Percentiles rank a stretch among this genome's conserved stretches.
Conservation (phyloP, 202 grass and related monocot species). For the Elaeis oleifera region DNA sequence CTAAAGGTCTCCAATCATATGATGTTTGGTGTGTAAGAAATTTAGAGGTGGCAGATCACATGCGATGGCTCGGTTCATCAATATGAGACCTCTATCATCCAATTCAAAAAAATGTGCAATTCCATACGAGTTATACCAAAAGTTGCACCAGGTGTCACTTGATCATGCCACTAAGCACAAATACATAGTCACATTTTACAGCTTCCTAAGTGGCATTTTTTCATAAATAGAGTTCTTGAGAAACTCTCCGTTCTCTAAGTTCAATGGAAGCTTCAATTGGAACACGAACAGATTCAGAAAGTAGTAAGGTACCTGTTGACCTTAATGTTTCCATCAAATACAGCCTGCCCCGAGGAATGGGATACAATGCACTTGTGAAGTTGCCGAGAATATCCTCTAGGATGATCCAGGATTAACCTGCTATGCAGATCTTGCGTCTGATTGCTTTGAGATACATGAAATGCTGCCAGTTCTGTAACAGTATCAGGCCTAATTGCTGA, state of each 20-base stretch:
- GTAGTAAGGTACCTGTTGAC: slow-evolving; percentile 58
- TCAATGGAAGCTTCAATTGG: not conserved
- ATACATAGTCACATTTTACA: too few relatives aligned
- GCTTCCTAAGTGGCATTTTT: too few relatives aligned
- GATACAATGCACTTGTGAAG: slow-evolving; percentile 90
- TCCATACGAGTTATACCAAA: too few relatives aligned
- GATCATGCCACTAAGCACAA: too few relatives aligned
- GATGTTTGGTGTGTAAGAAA: too few relatives aligned
- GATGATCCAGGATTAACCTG: slow-evolving; percentile 79
- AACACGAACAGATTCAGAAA: not conserved
- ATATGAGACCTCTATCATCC: too few relatives aligned
- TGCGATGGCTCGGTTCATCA: too few relatives aligned
- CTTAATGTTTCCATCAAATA: slow-evolving; percentile 96
- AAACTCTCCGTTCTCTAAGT: not conserved
- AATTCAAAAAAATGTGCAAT: too few relatives aligned
- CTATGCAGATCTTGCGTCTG: slow-evolving; percentile 97
- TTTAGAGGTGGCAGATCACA: too few relatives aligned
- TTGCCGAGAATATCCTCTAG: slow-evolving; percentile 62
- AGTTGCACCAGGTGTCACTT: too few relatives aligned
- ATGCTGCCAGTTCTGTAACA: slow-evolving; percentile 53
- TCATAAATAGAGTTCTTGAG: too few relatives aligned
- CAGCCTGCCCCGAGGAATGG: slow-evolving; percentile 44
- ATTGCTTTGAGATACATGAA: slow-evolving; percentile 71
- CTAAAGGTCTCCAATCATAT: too few relatives aligned
- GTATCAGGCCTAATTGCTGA: slow-evolving; percentile 77